phyloP scores from a whole-genome alignment of 2,329 filamentous ascomycete species.

The Pseudogymnoascus sp. region DNA sequence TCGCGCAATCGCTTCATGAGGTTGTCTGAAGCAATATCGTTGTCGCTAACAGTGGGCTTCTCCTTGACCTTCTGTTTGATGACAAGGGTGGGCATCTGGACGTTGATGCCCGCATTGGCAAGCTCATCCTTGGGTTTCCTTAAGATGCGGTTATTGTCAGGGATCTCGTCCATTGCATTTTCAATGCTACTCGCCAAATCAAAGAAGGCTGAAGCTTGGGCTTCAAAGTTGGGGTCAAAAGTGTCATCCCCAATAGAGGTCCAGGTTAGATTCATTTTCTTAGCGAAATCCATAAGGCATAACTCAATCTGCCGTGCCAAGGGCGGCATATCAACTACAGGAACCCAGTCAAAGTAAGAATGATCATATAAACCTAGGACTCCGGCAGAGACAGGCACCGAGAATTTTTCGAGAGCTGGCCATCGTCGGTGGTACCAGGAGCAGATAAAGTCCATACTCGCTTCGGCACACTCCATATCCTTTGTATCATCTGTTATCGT shows the following conservation, averaged over 20 bases:
- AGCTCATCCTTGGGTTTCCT: background rate
- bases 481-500: background rate
- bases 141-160: background rate
- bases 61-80: background rate
- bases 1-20: too few relatives aligned
- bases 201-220: background rate
- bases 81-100: background rate
- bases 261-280: background rate
- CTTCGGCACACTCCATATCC: background rate
- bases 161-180: constrained; percentile 1
- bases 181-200: background rate
- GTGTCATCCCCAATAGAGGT: background rate
- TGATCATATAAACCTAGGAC: too few relatives aligned
- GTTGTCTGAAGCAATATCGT: too few relatives aligned
- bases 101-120: background rate
- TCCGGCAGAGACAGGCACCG: background rate
- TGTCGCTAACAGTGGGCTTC: background rate
- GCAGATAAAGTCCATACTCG: background rate
- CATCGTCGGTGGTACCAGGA: background rate
- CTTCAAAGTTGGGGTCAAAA: background rate
- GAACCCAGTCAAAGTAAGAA: background rate
- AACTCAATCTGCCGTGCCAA: background rate
- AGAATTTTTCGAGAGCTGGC: background rate
- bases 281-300: background rate
- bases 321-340: background rate